Base-by-base conservation (phyloP, 345 rosid species). In the Pseudoturritis turrita region DNA sequence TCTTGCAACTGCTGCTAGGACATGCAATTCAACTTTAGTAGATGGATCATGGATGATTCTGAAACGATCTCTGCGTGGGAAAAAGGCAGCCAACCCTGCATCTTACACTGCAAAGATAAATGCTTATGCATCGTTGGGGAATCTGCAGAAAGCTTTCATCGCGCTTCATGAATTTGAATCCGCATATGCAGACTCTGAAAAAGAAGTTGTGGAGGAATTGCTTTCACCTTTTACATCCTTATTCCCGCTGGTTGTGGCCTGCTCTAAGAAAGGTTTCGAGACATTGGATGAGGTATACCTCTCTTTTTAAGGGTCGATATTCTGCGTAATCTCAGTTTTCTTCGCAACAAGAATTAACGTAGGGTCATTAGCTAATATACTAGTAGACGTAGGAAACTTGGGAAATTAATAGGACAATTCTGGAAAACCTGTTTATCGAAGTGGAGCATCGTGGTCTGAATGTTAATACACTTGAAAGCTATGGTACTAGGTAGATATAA, bases 201-300 rank as follows among this genome's bases (percentile, higher is more conserved):
- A 71, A 49, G 82, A 86, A 78, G 44, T 59, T 46, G 75, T 55
- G 56, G 89, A 80, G 80, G 97, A 89, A 71, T 10, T 88, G 72
- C 87, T 95, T 72, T 95, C 96, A 7, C 99, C 99, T 31, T 95
- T 95, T 73, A 86, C 89, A 73, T 88, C 89, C 10, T 68, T 95
- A 57, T 28, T 82, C 60, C 97, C 99, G 4, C 77, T 95, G 78
- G 99, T 81, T 58, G 74, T 85, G 72, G 97, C 97, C 1, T 95
- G 94, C 89, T 79, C 92, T 70, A 85, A 83, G 82, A 91, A 86
- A 60, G 96, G 96, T 40, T 91, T 88, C 63, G 96, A 82, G 83
- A 85, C 96, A 31, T 74, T 95, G 83, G 97, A 95, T 78, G 75
- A 75, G 69, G 97, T 91, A 88, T 83, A 73, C 66, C 62, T 60